Percentiles rank a stretch among this genome's conserved stretches.
Evolutionary conservation across 257 asterid species (phyloP).

Genomic region (Solanum medicagineum): DNA sequence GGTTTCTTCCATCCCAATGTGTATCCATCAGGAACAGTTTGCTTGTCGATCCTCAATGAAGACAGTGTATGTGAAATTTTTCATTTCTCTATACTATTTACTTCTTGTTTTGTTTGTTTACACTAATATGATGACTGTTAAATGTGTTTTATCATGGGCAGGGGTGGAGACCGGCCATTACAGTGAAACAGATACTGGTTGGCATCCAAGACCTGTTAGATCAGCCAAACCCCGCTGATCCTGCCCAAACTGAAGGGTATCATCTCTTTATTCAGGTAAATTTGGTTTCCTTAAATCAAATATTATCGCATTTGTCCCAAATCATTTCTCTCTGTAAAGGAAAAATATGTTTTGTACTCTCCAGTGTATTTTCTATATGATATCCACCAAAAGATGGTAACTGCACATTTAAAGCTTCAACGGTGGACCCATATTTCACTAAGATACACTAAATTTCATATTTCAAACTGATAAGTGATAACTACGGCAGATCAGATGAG

Average conservation of each 20-base stretch:
- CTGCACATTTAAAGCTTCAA: not conserved
- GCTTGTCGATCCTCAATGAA: slow-evolving; percentile 41
- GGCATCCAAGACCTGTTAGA: slow-evolving; percentile 21
- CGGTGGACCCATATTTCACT: not conserved
- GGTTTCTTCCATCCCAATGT: slow-evolving; percentile 43
- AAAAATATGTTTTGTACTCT: not conserved
- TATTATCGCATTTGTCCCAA: not conserved
- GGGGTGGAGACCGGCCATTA: slow-evolving; percentile 30
- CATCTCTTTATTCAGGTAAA: slow-evolving; percentile 24
- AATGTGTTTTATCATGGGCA: not conserved
- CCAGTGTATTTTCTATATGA: not conserved
- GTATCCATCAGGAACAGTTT: slow-evolving; percentile 46
- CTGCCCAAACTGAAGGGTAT: slow-evolving; percentile 32
- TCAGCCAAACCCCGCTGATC: slow-evolving; percentile 20
- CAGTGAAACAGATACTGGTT: slow-evolving; percentile 24
- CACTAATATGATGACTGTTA: not conserved
- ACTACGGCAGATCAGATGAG: not conserved
- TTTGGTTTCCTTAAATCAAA: not conserved
- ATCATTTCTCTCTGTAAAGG: not conserved
- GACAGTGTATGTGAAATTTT: slow-evolving; percentile 26
- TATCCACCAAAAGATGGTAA: not conserved
- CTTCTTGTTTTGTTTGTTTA: not conserved
- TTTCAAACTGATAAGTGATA: not conserved
- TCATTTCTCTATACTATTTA: not conserved
- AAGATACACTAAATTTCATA: not conserved